Evolutionary conservation across 2,329 filamentous ascomycete genomes (phyloP), one percentile per base, ranked within the genome.

Genomic region (Aspergillus tubingensis): DNA sequence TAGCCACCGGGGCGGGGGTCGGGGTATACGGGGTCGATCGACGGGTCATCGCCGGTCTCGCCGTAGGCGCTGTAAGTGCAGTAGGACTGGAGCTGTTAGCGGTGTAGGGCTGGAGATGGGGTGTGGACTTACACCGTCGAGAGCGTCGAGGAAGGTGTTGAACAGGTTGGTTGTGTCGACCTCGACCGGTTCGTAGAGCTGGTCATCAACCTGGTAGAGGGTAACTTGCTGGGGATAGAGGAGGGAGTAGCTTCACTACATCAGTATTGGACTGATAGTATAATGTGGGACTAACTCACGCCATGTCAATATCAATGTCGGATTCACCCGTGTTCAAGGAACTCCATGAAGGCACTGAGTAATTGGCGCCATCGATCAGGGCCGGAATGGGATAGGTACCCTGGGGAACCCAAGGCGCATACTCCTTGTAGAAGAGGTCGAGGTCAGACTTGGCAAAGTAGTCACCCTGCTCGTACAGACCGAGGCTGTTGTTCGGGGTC

Each of bases 301-400:
- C 81, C 63, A 85, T 83, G 61, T 85, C 74, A 3, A 87, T 76
- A 65, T 87, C 85, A 11, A 87, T 77, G 41, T 82, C 73, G 1
- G 82, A 82, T 72, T 87, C 85, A 48, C 79, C 79, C 21, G 65
- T 67, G 23, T 72, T 71, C 44, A 67, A 56, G 1, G 69, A 74
- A 48, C 68, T 69, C 58, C 77, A 77, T 7, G 70, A 62, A 56
- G 76, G 71, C 3, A 69, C 71, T 2, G 65, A 70, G 21, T 73
- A 80, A 58, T 83, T 81, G 11, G 81, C 75, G 11, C 72, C 72
- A 62, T 84, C 80, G 54, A 85, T 81, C n/a, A 77, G 72, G 38
- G 79, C 72, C 2, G 82, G 67, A 2, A 68, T 76, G 0, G 83
- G 83, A n/a, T 76, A 75, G 25, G 74, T 77, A 8, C 79, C 81